Percentiles rank a stretch among this genome's conserved stretches.
Evolutionary conservation across 108 stramenopile genomes (phyloP).

Genomic region (Cyclotella distinguenda): DNA sequence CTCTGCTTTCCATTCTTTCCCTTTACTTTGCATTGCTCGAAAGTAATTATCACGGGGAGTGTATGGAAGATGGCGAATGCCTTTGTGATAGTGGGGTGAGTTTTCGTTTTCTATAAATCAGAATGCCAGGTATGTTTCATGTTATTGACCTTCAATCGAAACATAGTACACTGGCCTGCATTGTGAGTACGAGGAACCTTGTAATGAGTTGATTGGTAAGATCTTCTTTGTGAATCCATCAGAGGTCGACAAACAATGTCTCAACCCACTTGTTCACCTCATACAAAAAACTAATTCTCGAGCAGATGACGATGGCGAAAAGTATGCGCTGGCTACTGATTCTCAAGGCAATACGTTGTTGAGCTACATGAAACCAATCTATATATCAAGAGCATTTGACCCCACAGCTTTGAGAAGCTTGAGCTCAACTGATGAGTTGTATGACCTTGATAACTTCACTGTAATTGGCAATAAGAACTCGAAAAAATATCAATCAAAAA

Average conservation of each 20-base stretch:
- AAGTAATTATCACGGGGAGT: slow-evolving; percentile 6
- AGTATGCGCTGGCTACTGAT: neutral
- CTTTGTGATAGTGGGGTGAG: neutral
- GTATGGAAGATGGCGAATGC: slow-evolving; percentile 1
- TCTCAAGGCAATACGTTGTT: neutral
- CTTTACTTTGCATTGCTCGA: too few relatives aligned
- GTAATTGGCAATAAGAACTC: too few relatives aligned
- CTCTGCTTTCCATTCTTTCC: neutral
- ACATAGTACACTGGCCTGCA: neutral
- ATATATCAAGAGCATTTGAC: neutral
- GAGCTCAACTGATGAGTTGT: too few relatives aligned
- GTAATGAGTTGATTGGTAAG: slow-evolving; percentile 1
- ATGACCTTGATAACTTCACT: too few relatives aligned
- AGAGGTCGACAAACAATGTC: too few relatives aligned
- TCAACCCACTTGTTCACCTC: too few relatives aligned
- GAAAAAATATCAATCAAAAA: too few relatives aligned
- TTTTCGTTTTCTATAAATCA: too few relatives aligned
- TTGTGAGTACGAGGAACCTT: slow-evolving; percentile 15
- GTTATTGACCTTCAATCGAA: too few relatives aligned
- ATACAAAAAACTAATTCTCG: too few relatives aligned
- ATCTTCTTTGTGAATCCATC: neutral
- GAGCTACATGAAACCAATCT: slow-evolving; percentile 1
- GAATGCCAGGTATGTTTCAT: too few relatives aligned
- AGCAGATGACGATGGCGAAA: neutral
- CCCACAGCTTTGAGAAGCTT: too few relatives aligned